A percentile compares a stretch with the other conserved stretches of the same genome.
Conservation (phyloP, 1,284 basidiomycete species). For the Ganoderma meredithae region DNA sequence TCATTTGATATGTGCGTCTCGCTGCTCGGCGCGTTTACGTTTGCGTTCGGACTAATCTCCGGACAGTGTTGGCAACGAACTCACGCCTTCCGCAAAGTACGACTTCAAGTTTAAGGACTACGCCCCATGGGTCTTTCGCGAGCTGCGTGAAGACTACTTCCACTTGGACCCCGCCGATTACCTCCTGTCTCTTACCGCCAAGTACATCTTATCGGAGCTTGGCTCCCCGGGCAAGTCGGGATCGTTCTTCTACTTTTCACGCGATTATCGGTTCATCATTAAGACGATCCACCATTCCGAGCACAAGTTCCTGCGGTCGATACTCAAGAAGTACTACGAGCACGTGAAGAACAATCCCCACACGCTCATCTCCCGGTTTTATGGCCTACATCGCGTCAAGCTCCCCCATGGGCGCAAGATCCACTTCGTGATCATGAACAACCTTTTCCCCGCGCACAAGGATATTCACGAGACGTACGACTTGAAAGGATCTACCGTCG, state of each 20-base stretch:
- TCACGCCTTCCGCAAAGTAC: constrained; percentile 95
- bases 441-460: constrained; percentile 96
- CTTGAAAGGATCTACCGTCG: constrained; percentile 94
- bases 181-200: constrained; percentile 93
- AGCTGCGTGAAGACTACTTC: constrained; percentile 93
- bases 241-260: constrained; percentile 99
- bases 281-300: constrained; percentile 97
- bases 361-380: constrained; percentile 93
- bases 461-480: constrained; percentile 99
- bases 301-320: constrained; percentile 91
- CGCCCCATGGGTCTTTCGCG: constrained; percentile 97
- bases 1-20: constrained; percentile 92
- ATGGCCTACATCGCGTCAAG: constrained; percentile 97
- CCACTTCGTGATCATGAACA: constrained; percentile 99
- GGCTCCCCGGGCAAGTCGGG: constrained; percentile 99
- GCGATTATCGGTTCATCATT: constrained; percentile 99
- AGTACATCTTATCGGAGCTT: constrained; percentile 97
- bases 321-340: constrained; percentile 87
- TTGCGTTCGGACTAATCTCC: constrained; percentile 25
- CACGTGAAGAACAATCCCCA: constrained; percentile 94
- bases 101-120: constrained; percentile 99
- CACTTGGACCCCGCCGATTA: constrained; percentile 98
- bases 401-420: constrained; percentile 94
- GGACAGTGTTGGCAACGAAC: constrained; percentile 89
- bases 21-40: constrained; percentile 6